Conservation (phyloP, 2,329 filamentous ascomycete species). For the Dactylella cylindrospora region DNA sequence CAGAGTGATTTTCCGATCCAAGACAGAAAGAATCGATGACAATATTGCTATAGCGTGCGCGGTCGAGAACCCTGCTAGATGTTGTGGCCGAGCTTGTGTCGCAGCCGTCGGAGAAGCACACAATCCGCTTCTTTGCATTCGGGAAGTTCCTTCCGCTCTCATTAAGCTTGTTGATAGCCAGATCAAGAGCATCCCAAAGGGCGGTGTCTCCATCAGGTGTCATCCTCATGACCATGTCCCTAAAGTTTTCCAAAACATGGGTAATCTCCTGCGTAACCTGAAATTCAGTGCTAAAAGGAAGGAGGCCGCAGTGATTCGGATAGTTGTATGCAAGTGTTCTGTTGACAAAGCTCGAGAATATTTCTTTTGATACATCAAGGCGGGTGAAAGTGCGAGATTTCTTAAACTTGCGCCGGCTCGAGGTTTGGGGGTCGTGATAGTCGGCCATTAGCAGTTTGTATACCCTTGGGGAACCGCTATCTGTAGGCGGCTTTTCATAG, state of each 20-base stretch:
- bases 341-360: slow-evolving; percentile 53
- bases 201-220: slow-evolving; percentile 50
- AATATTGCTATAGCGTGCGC: slow-evolving; percentile 47
- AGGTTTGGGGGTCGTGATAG: slow-evolving; percentile 8
- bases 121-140: slow-evolving; percentile 49
- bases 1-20: slow-evolving; percentile 48
- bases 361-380: slow-evolving; percentile 52
- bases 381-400: no score
- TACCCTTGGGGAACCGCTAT: no score
- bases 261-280: slow-evolving; percentile 49
- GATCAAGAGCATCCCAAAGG: slow-evolving; percentile 51
- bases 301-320: slow-evolving; percentile 50
- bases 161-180: slow-evolving; percentile 51
- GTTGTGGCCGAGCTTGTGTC: slow-evolving; percentile 50
- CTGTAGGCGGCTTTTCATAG: no score
- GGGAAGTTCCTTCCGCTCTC: slow-evolving; percentile 50
- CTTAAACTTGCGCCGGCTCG: slow-evolving; percentile 35
- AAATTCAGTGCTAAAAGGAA: slow-evolving; percentile 50
- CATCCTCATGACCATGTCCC: slow-evolving; percentile 50
- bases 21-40: slow-evolving; percentile 52
- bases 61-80: slow-evolving; percentile 44
- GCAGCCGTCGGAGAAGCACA: slow-evolving; percentile 52
- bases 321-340: slow-evolving; percentile 52
- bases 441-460: no score
- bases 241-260: slow-evolving; percentile 52